Evolutionary conservation across 225 moss, liverwort and hornwort genomes (phyloP).

Genomic region (Ulota crispa): DNA sequence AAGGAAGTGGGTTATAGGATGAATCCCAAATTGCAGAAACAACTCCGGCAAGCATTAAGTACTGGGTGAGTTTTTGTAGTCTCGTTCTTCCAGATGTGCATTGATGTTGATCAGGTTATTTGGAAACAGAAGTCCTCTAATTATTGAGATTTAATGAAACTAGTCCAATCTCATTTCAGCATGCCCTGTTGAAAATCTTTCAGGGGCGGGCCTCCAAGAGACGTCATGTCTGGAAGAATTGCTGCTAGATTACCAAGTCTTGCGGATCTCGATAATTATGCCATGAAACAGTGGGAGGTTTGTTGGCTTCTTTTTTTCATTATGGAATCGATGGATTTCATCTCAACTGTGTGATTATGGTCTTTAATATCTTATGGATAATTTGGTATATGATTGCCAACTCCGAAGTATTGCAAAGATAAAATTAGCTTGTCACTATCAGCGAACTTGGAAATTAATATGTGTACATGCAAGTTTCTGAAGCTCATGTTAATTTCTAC

Average conservation of each 20-base stretch:
- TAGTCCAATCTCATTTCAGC: conserved; percentile 20
- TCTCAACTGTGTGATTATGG: neutral
- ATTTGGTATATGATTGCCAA: neutral
- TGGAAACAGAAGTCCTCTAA: neutral
- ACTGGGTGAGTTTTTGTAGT: conserved; percentile 56
- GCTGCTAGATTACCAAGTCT: conserved; percentile 70
- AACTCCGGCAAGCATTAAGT: conserved; percentile 74
- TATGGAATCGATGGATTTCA: neutral
- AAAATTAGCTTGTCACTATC: neutral
- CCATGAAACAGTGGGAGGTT: conserved; percentile 92
- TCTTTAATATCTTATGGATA: neutral
- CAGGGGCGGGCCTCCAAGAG: conserved; percentile 78
- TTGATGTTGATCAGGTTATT: neutral
- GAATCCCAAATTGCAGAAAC: conserved; percentile 82
- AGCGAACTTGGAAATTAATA: neutral
- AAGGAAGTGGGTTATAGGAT: conserved; percentile 72
- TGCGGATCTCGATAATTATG: conserved; percentile 69
- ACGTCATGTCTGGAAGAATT: conserved; percentile 67
- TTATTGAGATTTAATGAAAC: neutral
- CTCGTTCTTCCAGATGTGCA: neutral
- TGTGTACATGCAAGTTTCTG: neutral
- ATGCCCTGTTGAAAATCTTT: neutral
- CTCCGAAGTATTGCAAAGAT: neutral
- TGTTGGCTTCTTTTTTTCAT: conserved; percentile 12
- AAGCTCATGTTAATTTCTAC: conserved; percentile 9